These are phyloP conservation scores for Filosporella fistucella DNA, from an alignment of 495 filamentous ascomycete species.

Conservation along the genomic window DNA sequence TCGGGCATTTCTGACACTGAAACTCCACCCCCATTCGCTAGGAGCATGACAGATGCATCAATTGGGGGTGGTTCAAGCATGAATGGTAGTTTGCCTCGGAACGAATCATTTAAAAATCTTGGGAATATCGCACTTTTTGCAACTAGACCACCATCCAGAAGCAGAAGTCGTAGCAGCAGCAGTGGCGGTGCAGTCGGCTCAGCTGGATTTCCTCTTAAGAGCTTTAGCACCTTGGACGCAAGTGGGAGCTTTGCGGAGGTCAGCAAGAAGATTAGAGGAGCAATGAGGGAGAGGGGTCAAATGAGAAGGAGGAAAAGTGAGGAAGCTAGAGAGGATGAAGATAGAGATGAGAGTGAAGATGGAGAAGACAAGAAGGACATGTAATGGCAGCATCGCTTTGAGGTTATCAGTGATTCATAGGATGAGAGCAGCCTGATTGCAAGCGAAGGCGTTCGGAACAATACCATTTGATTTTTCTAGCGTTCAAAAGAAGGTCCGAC, in stretches of 20 bases:
- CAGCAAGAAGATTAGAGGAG: conserved; percentile 76
- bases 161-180: conserved; percentile 67
- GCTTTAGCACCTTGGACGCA: conserved; percentile 66
- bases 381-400: conserved; percentile 3
- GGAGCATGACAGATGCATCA: conserved; percentile 10
- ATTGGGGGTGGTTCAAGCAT: conserved; percentile 18
- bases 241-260: conserved; percentile 78
- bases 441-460: conserved; percentile 23
- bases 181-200: conserved; percentile 53
- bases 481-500: too few relatives aligned
- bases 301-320: conserved; percentile 63
- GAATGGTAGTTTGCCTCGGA: conserved; percentile 57
- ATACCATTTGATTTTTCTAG: conserved; percentile 14
- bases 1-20: conserved; percentile 19
- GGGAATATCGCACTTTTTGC: conserved; percentile 84
- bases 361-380: conserved; percentile 20
- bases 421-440: not conserved
- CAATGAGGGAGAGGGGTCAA: conserved; percentile 80
- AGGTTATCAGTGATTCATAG: not conserved
- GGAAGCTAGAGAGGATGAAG: conserved; percentile 17
- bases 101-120: conserved; percentile 90
- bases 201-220: conserved; percentile 60
- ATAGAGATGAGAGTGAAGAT: conserved; percentile 12
- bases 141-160: conserved; percentile 71
- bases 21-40: conserved; percentile 11